Percentiles rank a stretch among this genome's conserved stretches.
phyloP scores from a whole-genome alignment of 2,329 filamentous ascomycete genomes.

The Berkeleyomyces rouxiae region DNA sequence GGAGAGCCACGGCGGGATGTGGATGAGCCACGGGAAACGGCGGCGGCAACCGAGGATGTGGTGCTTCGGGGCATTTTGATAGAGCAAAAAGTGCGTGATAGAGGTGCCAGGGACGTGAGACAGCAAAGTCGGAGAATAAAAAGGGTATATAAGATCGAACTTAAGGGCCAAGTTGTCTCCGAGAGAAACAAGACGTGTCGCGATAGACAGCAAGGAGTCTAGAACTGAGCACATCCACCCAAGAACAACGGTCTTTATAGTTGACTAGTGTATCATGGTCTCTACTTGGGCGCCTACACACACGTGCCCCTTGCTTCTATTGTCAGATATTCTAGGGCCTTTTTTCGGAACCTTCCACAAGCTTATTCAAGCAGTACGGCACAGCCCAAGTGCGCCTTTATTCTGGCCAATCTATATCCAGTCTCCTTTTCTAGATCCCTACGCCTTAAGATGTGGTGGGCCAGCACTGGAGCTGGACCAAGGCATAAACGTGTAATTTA shows the following conservation, averaged over 20 bases:
- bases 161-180: background rate
- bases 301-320: background rate
- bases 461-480: background rate
- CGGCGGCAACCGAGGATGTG: background rate
- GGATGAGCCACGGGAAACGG: background rate
- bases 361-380: background rate
- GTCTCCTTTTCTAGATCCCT: background rate
- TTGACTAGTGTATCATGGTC: background rate
- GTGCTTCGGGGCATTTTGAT: conserved; percentile 9
- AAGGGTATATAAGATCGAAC: background rate
- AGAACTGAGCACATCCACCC: background rate
- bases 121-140: background rate
- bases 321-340: background rate
- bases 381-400: background rate
- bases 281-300: too few species aligned
- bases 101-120: background rate
- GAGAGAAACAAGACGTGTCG: background rate
- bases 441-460: background rate
- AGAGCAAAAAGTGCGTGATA: background rate
- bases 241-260: background rate
- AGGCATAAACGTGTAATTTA: background rate
- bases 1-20: background rate
- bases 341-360: background rate
- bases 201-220: background rate
- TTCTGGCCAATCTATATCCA: background rate